phyloP scores from a whole-genome alignment of 371 early-diverging fungal genomes.

The Dichotomocladium elegans region DNA sequence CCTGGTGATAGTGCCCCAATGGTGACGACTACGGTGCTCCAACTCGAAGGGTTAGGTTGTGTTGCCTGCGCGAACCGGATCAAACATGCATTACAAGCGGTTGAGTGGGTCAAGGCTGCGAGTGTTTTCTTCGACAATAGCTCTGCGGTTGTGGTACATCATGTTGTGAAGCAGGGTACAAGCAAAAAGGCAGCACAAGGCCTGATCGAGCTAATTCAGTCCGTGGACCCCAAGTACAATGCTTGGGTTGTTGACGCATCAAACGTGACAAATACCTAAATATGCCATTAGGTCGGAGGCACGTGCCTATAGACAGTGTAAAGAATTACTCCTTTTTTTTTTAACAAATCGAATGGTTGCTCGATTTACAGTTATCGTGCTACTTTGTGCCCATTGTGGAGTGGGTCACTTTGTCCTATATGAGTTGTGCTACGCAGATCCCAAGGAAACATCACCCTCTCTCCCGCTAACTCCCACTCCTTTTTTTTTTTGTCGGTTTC shows the following conservation, averaged over 20 bases:
- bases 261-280: neutral
- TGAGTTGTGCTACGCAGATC: neutral
- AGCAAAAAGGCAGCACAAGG: neutral
- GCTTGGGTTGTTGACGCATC: conserved; percentile 1
- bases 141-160: conserved; percentile 19
- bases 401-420: neutral
- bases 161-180: neutral
- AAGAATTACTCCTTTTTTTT: neutral
- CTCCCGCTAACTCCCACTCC: conserved; percentile 4
- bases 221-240: conserved; percentile 2
- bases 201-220: neutral
- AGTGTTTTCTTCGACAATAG: conserved; percentile 37
- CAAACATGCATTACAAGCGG: conserved; percentile 21
- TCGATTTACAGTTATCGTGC: no score
- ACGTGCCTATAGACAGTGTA: neutral
- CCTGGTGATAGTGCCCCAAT: neutral
- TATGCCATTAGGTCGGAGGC: neutral
- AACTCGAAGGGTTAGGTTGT: conserved; percentile 44
- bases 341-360: no score
- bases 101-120: conserved; percentile 23
- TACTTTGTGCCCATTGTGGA: no score
- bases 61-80: conserved; percentile 51
- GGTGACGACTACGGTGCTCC: conserved; percentile 5
- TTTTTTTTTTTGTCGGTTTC: conserved; percentile 4
- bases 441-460: neutral